Evolutionary conservation across 176 grass and related monocot species (phyloP).

Genomic region (Hordeum marinum): DNA sequence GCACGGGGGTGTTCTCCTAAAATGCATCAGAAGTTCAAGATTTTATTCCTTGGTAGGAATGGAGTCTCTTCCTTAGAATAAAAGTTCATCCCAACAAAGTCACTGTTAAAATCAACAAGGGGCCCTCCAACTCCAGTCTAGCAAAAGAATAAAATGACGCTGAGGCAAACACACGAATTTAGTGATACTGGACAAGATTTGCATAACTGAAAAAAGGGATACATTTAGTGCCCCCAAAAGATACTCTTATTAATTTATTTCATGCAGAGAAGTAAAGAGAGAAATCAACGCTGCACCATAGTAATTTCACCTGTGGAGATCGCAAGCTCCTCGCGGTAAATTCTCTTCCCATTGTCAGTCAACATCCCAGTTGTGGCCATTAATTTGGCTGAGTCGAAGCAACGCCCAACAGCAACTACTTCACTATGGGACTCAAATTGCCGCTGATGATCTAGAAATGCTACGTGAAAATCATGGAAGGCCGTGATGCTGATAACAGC

Average conservation of each 20-base stretch:
- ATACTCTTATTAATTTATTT: neutral
- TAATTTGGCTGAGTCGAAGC: slow-evolving; percentile 5
- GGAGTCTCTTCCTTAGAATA: neutral
- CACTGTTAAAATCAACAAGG: neutral
- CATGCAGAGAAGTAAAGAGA: neutral
- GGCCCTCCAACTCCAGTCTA: neutral
- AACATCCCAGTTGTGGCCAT: neutral
- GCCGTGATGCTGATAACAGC: neutral
- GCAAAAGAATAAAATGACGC: neutral
- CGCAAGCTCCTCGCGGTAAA: neutral
- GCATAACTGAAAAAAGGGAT: neutral
- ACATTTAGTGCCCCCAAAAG: neutral
- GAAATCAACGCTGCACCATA: neutral
- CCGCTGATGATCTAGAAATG: neutral
- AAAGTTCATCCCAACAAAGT: neutral
- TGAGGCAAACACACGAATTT: neutral
- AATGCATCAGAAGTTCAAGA: neutral
- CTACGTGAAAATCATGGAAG: neutral
- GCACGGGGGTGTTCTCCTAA: neutral
- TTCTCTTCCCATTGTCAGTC: neutral
- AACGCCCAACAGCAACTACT: slow-evolving; percentile 6
- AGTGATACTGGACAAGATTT: neutral
- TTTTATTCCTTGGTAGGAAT: neutral
- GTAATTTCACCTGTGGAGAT: neutral
- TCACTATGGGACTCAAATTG: neutral